These are phyloP conservation scores for Pseudopithomyces chartarum DNA, from an alignment of 2,329 filamentous ascomycete species.

Conservation along the genomic window DNA sequence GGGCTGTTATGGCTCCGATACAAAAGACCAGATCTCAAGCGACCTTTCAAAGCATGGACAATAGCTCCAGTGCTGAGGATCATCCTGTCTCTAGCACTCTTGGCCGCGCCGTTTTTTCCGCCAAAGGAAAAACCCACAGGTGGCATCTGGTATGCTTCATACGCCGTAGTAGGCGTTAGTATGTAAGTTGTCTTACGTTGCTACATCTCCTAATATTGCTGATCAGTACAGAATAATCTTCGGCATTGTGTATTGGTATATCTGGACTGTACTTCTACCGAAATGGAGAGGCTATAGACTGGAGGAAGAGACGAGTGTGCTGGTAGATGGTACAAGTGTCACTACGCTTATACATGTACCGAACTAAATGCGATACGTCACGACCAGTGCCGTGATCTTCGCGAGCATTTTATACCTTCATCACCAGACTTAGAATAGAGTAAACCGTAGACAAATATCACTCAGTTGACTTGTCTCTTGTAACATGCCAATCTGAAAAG, in stretches of 20 bases:
- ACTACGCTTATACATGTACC: conserved; percentile 58
- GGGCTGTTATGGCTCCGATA: conserved; percentile 67
- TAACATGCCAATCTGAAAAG: not conserved
- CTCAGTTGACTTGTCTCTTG: not conserved
- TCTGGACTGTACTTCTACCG: conserved; percentile 68
- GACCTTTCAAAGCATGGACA: conserved; percentile 70
- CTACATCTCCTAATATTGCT: no score
- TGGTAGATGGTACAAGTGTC: conserved; percentile 70
- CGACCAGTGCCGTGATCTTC: not conserved
- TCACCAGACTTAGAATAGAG: not conserved
- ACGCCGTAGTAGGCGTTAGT: conserved; percentile 57
- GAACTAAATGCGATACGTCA: conserved; percentile 4
- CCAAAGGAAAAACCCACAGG: conserved; percentile 44
- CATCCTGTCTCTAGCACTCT: conserved; percentile 57
- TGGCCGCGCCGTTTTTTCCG: conserved; percentile 67
- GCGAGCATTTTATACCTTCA: not conserved
- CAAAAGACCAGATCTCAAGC: conserved; percentile 62
- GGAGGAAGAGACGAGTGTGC: conserved; percentile 63
- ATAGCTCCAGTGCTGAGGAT: conserved; percentile 63
- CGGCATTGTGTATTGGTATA: conserved; percentile 69
- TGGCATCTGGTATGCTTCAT: conserved; percentile 57
- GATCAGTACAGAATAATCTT: conserved; percentile 56
- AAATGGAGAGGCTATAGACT: conserved; percentile 63
- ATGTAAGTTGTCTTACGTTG: conserved; percentile 49
- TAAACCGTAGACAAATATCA: not conserved